A percentile compares a stretch with the other conserved stretches of the same genome.
Conservation (phyloP, 169 alveolate species). For the Plasmodium cynomolgi region DNA sequence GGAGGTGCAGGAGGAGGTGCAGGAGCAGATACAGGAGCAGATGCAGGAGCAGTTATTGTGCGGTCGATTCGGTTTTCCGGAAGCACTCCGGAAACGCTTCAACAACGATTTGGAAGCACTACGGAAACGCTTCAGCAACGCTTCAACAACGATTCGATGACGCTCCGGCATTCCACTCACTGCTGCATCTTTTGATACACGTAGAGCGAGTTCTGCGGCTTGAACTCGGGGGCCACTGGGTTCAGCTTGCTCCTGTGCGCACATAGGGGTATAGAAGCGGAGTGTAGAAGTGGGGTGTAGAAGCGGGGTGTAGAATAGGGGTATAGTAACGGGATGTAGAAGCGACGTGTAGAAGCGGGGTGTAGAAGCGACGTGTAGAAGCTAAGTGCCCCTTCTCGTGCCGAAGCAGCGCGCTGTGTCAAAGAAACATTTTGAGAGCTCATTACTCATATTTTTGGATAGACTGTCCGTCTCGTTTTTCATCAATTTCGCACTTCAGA, state of each 20-base stretch:
- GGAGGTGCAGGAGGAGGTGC: too few species aligned
- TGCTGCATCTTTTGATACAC: conserved; percentile 54
- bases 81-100: too few species aligned
- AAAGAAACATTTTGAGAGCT: background rate
- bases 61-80: background rate
- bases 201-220: conserved; percentile 54
- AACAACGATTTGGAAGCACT: background rate
- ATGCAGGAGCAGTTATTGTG: background rate
- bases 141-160: background rate
- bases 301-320: background rate
- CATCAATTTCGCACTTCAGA: conserved; percentile 30
- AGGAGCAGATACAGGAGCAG: too few species aligned
- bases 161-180: conserved; percentile 6
- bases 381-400: background rate
- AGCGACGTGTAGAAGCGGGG: too few species aligned
- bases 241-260: conserved; percentile 56
- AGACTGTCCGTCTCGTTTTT: background rate
- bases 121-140: too few species aligned
- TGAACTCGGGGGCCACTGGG: conserved; percentile 67
- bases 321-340: background rate
- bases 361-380: background rate
- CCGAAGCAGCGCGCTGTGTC: background rate
- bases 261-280: background rate
- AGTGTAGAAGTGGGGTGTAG: background rate
- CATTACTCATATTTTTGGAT: conserved; percentile 44